These are phyloP conservation scores for Fusarium abutilonis DNA, from an alignment of 2,329 filamentous ascomycete genomes.

Conservation along the genomic window DNA sequence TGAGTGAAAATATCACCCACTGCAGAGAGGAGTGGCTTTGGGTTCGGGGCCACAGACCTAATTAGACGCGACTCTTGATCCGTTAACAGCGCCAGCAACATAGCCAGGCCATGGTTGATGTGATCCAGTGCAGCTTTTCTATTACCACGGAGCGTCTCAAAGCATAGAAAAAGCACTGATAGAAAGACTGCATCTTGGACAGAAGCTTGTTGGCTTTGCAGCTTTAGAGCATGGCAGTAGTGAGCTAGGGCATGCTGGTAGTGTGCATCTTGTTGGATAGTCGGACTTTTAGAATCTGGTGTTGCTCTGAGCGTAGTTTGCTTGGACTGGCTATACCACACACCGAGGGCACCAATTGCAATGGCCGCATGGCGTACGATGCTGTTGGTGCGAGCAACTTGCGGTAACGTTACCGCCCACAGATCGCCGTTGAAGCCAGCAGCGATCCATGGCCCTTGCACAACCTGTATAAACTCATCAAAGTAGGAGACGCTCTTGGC, in stretches of 20 bases:
- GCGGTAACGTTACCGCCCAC: slow-evolving; percentile 47
- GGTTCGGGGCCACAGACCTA: slow-evolving; percentile 32
- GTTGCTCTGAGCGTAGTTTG: background rate
- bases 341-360: slow-evolving; percentile 46
- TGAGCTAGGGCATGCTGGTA: slow-evolving; percentile 50
- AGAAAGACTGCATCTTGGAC: slow-evolving; percentile 47
- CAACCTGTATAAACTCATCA: slow-evolving; percentile 46
- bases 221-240: slow-evolving; percentile 50
- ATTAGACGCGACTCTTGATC: slow-evolving; percentile 34
- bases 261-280: slow-evolving; percentile 6
- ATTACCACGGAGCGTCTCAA: slow-evolving; percentile 48
- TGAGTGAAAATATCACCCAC: slow-evolving; percentile 35
- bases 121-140: slow-evolving; percentile 49
- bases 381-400: slow-evolving; percentile 43
- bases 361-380: slow-evolving; percentile 48
- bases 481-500: slow-evolving; percentile 42
- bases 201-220: slow-evolving; percentile 43
- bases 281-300: background rate
- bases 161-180: slow-evolving; percentile 47
- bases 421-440: slow-evolving; percentile 41
- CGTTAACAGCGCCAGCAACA: slow-evolving; percentile 48
- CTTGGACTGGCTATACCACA: slow-evolving; percentile 13
- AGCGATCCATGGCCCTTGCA: slow-evolving; percentile 45
- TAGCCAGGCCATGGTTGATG: slow-evolving; percentile 50
- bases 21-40: slow-evolving; percentile 31